Evolutionary conservation across 2,329 filamentous ascomycete species (phyloP), one percentile per base, ranked within the genome.

Genomic region (Xylariomycetidae sp.): DNA sequence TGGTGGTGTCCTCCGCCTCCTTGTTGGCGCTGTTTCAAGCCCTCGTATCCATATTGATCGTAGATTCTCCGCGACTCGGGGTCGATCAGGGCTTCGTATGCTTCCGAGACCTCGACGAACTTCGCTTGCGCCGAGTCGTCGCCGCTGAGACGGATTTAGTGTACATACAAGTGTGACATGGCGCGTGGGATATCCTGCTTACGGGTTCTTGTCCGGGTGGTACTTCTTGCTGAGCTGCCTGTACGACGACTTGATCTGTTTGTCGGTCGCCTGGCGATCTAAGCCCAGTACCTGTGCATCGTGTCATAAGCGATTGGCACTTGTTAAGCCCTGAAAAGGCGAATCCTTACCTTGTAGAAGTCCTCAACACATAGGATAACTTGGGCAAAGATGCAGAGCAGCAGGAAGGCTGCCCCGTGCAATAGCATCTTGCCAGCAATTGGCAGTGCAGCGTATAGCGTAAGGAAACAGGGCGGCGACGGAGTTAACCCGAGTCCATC

Each of bases 181-280:
- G 15, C 6, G 10, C 13, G 1, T 6, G 18, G 19, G 17, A n/a
- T 10, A 33, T 14, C 31, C 27, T 34, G 66, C 83, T 52, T 74
- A 92, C 82, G 90, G 88, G 52, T 96, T 96, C 74, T 98, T 98
- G 63, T 98, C 92, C 4, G 92, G 92, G 56, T 98, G 92, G 60
- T 76, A 95, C 59, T 93, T 94, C 63, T 96, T 96, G 67, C 85
- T 93, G 9, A 98, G 71, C 39, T 79, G 81, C 39, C 89, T 79
- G 63, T 98, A 98, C 15, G 92, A 89, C 28, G 85, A 84, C 63
- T 98, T 98, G 57, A 98, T 82, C 52, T 96, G 83, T 53, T 81
- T 80, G 34, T 95, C 88, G 29, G 77, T 81, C 12, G 90, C 90
- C 39, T 81, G 70, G 53, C 78, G 87, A 53, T 82, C 75, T 43